phyloP scores from a whole-genome alignment of 1,284 basidiomycete genomes.

The Cryptococcus deneoformans region DNA sequence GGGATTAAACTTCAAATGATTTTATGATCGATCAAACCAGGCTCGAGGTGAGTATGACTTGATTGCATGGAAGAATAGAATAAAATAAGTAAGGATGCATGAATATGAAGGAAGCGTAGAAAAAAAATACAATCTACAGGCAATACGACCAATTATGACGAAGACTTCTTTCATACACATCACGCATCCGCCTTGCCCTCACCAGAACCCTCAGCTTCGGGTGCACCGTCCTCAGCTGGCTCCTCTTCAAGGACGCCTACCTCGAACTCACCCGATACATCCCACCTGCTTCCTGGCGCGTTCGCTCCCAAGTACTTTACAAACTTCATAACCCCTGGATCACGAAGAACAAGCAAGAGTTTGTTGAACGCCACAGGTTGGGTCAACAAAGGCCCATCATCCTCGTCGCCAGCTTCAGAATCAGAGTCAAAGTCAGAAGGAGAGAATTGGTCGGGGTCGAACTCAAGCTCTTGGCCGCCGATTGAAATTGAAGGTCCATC shows the following conservation, averaged over 20 bases:
- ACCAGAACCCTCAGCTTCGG: not conserved
- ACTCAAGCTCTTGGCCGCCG: constrained; percentile 46
- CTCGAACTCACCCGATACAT: constrained; percentile 84
- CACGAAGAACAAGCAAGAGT: constrained; percentile 82
- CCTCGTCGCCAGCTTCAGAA: constrained; percentile 49
- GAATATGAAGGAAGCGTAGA: no score
- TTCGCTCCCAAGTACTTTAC: constrained; percentile 89
- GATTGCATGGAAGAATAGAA: no score
- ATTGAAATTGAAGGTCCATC: constrained; percentile 31
- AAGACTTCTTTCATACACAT: no score
- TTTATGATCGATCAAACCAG: no score
- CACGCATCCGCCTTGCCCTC: not conserved
- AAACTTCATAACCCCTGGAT: constrained; percentile 90
- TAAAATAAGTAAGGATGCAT: no score
- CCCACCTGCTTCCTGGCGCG: constrained; percentile 85
- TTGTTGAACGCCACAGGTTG: constrained; percentile 90
- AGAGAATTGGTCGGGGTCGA: constrained; percentile 49
- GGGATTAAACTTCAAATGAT: no score
- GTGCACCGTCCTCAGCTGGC: constrained; percentile 40
- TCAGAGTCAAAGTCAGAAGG: constrained; percentile 52
- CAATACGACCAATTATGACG: no score
- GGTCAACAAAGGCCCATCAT: constrained; percentile 82
- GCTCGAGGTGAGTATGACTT: no score
- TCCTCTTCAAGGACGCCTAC: constrained; percentile 56
- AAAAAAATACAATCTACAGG: no score